Evolutionary conservation across 169 alveolate genomes (phyloP).

Genomic region (Plasmodium adleri): DNA sequence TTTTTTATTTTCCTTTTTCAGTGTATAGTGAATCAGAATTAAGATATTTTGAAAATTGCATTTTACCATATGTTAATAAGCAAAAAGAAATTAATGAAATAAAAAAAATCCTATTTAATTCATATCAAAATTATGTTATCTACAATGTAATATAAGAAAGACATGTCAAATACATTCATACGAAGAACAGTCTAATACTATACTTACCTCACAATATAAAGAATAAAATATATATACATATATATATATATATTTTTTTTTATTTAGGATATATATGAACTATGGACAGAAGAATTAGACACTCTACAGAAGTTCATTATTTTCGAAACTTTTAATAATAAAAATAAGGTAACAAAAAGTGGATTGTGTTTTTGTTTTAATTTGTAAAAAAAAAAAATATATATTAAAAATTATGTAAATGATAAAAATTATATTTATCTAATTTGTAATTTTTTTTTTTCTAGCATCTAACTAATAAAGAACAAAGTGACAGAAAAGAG

Average conservation of each 20-base stretch:
- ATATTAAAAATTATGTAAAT: neutral
- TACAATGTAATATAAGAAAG: slow-evolving; percentile 40
- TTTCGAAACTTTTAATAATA: slow-evolving; percentile 37
- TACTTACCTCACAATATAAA: no score
- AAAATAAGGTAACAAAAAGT: slow-evolving; percentile 29
- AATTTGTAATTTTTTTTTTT: neutral
- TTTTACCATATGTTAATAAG: slow-evolving; percentile 60
- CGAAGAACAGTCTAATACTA: neutral
- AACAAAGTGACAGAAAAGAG: slow-evolving; percentile 28
- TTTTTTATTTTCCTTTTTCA: slow-evolving; percentile 1
- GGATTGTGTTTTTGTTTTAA: neutral
- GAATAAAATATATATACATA: neutral
- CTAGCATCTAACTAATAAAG: slow-evolving; percentile 9
- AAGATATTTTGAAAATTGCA: slow-evolving; percentile 27
- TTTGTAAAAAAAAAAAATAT: no score
- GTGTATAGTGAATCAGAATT: slow-evolving; percentile 73
- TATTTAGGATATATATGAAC: slow-evolving; percentile 46
- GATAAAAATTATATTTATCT: neutral
- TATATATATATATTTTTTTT: neutral
- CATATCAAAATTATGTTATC: slow-evolving; percentile 58
- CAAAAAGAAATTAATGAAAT: slow-evolving; percentile 44
- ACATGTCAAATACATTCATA: neutral
- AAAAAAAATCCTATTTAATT: slow-evolving; percentile 25
- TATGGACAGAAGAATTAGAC: slow-evolving; percentile 52
- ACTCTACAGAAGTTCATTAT: slow-evolving; percentile 26